Evolutionary conservation across 441 rosid genomes (phyloP).

Genomic region (Manihot esculenta): DNA sequence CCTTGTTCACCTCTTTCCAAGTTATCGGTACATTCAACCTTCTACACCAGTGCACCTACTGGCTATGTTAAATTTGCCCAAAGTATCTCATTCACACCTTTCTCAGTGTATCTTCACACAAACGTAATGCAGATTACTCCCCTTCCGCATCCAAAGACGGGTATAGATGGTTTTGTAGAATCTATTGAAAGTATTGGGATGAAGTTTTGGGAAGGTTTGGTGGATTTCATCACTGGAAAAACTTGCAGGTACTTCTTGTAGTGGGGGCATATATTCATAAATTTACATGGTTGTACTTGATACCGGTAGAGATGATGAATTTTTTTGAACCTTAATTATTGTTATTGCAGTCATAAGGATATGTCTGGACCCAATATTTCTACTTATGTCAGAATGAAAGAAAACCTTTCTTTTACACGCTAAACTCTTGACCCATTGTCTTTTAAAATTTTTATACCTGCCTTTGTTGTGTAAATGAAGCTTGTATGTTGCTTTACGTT

Average conservation of each 20-base stretch:
- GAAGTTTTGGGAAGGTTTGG: slow-evolving; percentile 63
- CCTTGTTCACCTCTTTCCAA: neutral
- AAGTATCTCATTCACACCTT: neutral
- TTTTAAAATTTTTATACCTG: neutral
- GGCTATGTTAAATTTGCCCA: neutral
- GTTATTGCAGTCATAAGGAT: neutral
- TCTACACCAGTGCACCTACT: neutral
- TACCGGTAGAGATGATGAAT: neutral
- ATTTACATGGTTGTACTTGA: neutral
- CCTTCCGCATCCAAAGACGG: slow-evolving; percentile 58
- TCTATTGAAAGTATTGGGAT: slow-evolving; percentile 55
- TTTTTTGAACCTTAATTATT: neutral
- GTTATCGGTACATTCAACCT: neutral
- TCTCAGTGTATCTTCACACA: neutral
- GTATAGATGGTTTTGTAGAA: slow-evolving; percentile 63
- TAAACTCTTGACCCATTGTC: neutral
- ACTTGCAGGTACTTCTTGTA: slow-evolving; percentile 63
- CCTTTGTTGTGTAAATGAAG: neutral
- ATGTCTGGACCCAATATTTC: neutral
- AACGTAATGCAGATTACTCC: slow-evolving; percentile 58
- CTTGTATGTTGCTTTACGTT: too few species aligned
- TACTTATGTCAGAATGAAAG: neutral
- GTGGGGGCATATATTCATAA: neutral
- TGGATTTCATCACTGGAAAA: slow-evolving; percentile 74
- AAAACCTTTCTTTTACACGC: neutral